Conservation (phyloP, 306 rosid species). For the Macrotyloma uniflorum region DNA sequence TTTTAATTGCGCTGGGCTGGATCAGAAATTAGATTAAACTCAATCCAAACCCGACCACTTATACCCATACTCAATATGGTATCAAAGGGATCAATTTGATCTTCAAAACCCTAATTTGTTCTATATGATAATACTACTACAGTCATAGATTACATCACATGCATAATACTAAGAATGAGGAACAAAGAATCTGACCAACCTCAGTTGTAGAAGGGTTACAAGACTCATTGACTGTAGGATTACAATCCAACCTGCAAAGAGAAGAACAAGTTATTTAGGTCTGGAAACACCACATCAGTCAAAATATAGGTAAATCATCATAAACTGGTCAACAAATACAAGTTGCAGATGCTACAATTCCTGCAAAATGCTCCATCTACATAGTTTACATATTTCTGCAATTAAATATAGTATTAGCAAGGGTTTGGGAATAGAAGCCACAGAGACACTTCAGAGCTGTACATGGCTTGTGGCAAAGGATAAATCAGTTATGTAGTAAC, state of each 20-base stretch:
- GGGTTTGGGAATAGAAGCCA: background rate
- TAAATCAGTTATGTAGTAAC: slow-evolving; percentile 12
- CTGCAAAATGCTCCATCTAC: slow-evolving; percentile 22
- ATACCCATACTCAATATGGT: too few relatives aligned
- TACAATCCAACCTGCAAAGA: slow-evolving; percentile 58
- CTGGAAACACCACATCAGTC: background rate
- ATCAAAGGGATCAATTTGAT: background rate
- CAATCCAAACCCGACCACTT: too few relatives aligned
- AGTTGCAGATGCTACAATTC: slow-evolving; percentile 6
- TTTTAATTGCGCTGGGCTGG: too few relatives aligned
- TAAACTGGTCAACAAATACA: slow-evolving; percentile 10
- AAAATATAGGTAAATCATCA: slow-evolving; percentile 6
- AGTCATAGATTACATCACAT: background rate
- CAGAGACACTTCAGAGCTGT: background rate
- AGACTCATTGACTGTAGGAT: slow-evolving; percentile 43
- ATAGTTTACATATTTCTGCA: background rate
- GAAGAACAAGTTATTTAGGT: slow-evolving; percentile 36
- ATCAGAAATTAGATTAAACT: too few relatives aligned
- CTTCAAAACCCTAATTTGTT: background rate
- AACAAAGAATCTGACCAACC: slow-evolving; percentile 51
- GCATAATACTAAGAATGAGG: background rate
- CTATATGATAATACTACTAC: background rate
- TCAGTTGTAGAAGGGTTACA: slow-evolving; percentile 36
- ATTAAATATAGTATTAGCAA: slow-evolving; percentile 1
- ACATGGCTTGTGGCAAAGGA: background rate